These are phyloP conservation scores for Knoxia roxburghii DNA, from an alignment of 257 asterid species.

Conservation along the genomic window DNA sequence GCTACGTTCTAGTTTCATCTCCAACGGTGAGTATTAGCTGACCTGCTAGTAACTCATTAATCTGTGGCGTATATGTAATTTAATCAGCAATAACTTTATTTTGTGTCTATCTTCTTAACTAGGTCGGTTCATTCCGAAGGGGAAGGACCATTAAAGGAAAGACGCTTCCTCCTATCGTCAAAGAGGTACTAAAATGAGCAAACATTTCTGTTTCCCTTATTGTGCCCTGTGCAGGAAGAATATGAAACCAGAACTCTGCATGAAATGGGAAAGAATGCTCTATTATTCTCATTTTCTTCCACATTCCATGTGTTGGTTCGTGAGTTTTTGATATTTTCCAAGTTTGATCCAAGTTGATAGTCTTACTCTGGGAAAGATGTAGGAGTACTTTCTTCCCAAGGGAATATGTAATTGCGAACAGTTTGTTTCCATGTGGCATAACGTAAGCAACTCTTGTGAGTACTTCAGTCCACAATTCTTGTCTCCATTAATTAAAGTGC, in stretches of 20 bases:
- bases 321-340: not conserved
- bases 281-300: not conserved
- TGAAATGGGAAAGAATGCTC: not conserved
- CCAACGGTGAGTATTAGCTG: conserved; percentile 47
- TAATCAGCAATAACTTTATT: conserved; percentile 6
- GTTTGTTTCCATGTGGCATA: not conserved
- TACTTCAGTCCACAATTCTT: not conserved
- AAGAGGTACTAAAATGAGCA: conserved; percentile 56
- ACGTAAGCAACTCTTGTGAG: not conserved
- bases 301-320: not conserved
- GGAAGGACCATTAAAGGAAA: conserved; percentile 64
- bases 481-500: not conserved
- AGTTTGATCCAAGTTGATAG: not conserved
- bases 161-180: conserved; percentile 55
- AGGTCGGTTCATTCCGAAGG: conserved; percentile 77
- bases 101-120: conserved; percentile 19
- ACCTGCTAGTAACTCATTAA: conserved; percentile 9
- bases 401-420: not conserved
- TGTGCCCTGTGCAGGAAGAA: not conserved
- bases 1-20: conserved; percentile 58
- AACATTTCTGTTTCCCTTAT: not conserved
- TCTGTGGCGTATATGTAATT: not conserved
- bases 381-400: not conserved
- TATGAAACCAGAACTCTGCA: not conserved
- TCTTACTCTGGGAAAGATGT: not conserved